Percentiles rank a stretch among this genome's conserved stretches.
Evolutionary conservation across 352 stramenopile species (phyloP).

Genomic region (Globisporangium iwayamae): DNA sequence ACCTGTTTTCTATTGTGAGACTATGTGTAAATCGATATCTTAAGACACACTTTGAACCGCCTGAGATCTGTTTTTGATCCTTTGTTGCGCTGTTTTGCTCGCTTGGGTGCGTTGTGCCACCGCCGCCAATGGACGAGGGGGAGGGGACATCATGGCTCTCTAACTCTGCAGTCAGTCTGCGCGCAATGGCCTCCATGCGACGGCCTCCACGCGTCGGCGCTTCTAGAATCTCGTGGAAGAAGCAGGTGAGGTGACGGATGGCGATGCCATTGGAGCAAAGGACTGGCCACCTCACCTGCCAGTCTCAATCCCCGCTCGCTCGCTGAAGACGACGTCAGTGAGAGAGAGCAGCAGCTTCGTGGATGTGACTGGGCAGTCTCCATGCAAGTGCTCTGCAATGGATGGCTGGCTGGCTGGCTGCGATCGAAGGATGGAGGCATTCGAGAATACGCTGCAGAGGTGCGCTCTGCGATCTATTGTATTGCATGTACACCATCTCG

Average conservation of each 20-base stretch:
- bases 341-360: too few relatives aligned
- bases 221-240: slow-evolving; percentile 1
- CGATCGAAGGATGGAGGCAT: too few relatives aligned
- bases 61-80: not conserved
- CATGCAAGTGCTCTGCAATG: too few relatives aligned
- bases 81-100: not conserved
- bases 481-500: too few relatives aligned
- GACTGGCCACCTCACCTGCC: too few relatives aligned
- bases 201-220: not conserved
- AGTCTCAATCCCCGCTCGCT: not conserved
- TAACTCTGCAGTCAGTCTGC: too few relatives aligned
- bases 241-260: not conserved
- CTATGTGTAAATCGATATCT: not conserved
- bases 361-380: too few relatives aligned
- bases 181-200: too few relatives aligned
- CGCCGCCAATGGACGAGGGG: not conserved
- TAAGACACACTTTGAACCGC: not conserved
- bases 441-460: too few relatives aligned
- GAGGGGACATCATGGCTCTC: not conserved
- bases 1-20: not conserved
- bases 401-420: too few relatives aligned
- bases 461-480: too few relatives aligned
- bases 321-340: not conserved
- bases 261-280: not conserved
- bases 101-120: not conserved